These are phyloP conservation scores for Pontederia crassipes DNA, from an alignment of 176 grass and related monocot genomes.

Conservation along the genomic window DNA sequence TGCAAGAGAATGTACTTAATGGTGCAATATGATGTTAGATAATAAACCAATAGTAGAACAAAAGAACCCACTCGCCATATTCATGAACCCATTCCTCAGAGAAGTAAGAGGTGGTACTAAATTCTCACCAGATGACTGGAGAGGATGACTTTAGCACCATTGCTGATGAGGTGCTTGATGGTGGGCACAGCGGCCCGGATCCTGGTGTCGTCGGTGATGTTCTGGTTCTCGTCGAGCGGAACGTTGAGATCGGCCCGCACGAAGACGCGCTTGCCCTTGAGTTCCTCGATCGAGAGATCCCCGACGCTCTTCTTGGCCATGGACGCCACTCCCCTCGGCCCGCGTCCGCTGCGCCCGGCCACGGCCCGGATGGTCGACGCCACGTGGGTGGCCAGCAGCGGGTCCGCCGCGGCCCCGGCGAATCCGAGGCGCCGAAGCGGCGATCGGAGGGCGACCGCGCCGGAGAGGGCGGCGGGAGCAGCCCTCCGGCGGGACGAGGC, in stretches of 20 bases:
- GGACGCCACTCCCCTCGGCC: conserved; percentile 30
- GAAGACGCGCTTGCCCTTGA: conserved; percentile 63
- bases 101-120: not conserved
- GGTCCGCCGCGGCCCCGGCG: conserved; percentile 11
- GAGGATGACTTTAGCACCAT: conserved; percentile 68
- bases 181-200: conserved; percentile 60
- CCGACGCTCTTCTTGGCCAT: conserved; percentile 67
- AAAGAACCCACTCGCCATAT: not conserved
- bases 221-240: conserved; percentile 55
- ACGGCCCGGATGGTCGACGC: conserved; percentile 31
- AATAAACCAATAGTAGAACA: not conserved
- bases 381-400: conserved; percentile 40
- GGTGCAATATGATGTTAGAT: not conserved
- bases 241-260: conserved; percentile 65
- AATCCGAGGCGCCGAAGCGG: conserved; percentile 12
- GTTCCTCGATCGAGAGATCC: conserved; percentile 42
- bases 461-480: not conserved
- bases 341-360: conserved; percentile 20
- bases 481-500: conserved; percentile 17
- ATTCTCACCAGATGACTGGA: conserved; percentile 54
- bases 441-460: conserved; percentile 28
- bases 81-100: not conserved
- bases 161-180: conserved; percentile 46
- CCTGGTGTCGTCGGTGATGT: conserved; percentile 65
- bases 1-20: not conserved